phyloP scores from a whole-genome alignment of 176 grass and related monocot species.

The Carex scoparia region DNA sequence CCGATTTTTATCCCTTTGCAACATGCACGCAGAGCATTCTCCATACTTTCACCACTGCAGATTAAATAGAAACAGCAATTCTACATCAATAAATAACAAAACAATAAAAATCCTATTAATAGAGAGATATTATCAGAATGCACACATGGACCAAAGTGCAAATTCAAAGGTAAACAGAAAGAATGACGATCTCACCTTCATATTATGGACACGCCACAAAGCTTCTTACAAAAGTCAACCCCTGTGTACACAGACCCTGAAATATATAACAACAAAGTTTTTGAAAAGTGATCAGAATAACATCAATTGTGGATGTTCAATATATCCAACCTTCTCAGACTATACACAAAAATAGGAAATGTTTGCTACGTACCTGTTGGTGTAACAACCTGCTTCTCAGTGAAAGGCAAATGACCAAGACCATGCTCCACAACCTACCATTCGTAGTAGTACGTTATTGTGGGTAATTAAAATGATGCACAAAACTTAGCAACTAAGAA shows the following conservation, averaged over 20 bases:
- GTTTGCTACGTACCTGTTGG: constrained; percentile 76
- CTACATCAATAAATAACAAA: background rate
- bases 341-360: constrained; percentile 16
- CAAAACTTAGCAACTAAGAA: constrained; percentile 3
- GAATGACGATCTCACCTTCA: constrained; percentile 58
- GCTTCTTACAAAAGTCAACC: constrained; percentile 98
- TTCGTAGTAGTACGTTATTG: background rate
- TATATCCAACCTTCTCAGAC: background rate
- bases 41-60: constrained; percentile 97
- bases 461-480: background rate
- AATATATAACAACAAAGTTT: constrained; percentile 19
- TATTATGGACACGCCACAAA: constrained; percentile 89
- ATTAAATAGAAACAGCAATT: background rate
- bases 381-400: constrained; percentile 92
- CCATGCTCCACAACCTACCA: constrained; percentile 94
- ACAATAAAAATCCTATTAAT: background rate
- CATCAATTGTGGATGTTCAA: background rate
- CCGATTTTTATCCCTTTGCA: constrained; percentile 99
- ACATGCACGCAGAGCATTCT: constrained; percentile 90
- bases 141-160: background rate
- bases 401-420: constrained; percentile 93
- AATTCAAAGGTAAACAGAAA: constrained; percentile 13
- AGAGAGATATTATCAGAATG: background rate
- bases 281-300: background rate
- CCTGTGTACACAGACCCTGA: constrained; percentile 72